These are phyloP conservation scores for Cutaneotrichosporon cyanovorans DNA, from an alignment of 1,284 basidiomycete genomes.

Conservation along the genomic window DNA sequence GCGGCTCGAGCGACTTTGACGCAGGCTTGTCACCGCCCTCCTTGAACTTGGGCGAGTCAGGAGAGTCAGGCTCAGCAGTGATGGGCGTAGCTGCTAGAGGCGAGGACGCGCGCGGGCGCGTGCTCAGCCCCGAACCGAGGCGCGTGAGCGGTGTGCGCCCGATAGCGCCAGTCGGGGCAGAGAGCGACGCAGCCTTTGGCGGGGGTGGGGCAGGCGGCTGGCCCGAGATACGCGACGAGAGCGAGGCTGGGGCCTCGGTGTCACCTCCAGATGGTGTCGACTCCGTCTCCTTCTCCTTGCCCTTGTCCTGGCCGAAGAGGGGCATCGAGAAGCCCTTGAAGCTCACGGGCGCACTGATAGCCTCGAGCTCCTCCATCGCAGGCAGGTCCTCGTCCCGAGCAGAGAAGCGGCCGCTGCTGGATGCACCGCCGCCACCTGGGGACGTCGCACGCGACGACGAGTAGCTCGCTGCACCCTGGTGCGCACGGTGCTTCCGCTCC, in stretches of 20 bases:
- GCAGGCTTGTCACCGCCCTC: conserved; percentile 5
- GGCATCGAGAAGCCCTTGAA: conserved; percentile 35
- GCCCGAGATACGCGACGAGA: conserved; percentile 13
- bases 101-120: conserved; percentile 37
- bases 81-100: conserved; percentile 35
- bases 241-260: conserved; percentile 3
- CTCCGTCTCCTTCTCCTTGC: conserved; percentile 3
- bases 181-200: not conserved
- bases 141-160: conserved; percentile 19
- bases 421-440: conserved; percentile 13
- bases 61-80: conserved; percentile 35
- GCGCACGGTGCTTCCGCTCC: conserved; percentile 31
- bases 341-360: conserved; percentile 31
- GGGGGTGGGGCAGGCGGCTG: conserved; percentile 6
- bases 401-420: conserved; percentile 34
- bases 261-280: not conserved
- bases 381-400: conserved; percentile 44
- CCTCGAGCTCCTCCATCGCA: conserved; percentile 39
- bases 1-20: conserved; percentile 1
- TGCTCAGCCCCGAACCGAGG: conserved; percentile 18
- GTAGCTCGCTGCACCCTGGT: conserved; percentile 35
- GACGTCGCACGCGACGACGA: conserved; percentile 29
- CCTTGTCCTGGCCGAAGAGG: conserved; percentile 9
- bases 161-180: too few species aligned
- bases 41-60: conserved; percentile 4